These are phyloP conservation scores for Peronosclerospora sorghi DNA, from an alignment of 352 stramenopile species.

Conservation along the genomic window DNA sequence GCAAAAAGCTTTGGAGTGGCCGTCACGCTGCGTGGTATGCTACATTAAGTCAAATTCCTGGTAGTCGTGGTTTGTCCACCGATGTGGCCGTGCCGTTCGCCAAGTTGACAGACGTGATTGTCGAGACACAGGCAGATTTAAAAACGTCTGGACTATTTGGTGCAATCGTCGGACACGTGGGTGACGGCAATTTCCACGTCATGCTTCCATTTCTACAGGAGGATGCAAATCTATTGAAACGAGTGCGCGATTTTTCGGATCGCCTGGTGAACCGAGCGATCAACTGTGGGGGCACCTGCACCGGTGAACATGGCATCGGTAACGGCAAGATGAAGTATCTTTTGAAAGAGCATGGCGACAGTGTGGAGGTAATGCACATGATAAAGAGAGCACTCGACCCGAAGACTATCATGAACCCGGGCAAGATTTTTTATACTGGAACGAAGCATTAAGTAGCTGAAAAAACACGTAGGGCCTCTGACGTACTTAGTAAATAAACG, in stretches of 20 bases:
- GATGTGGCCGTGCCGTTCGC: constrained; percentile 96
- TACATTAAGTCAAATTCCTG: constrained; percentile 70
- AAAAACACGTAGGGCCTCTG: too few species aligned
- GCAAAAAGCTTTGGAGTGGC: constrained; percentile 76
- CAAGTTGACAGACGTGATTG: constrained; percentile 88
- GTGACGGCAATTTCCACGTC: constrained; percentile 98
- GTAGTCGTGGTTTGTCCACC: constrained; percentile 82
- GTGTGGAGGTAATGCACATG: constrained; percentile 86
- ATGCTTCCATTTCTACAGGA: constrained; percentile 89
- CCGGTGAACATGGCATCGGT: constrained; percentile 95
- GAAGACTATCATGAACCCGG: constrained; percentile 94
- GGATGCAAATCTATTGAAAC: constrained; percentile 75
- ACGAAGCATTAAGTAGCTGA: constrained; percentile 17
- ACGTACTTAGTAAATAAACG: too few species aligned
- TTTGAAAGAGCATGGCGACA: constrained; percentile 83
- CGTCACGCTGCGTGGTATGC: constrained; percentile 82
- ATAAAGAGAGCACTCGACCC: constrained; percentile 94
- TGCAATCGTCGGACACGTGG: constrained; percentile 87
- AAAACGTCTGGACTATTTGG: constrained; percentile 82
- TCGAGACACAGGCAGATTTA: constrained; percentile 87
- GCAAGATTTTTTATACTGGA: constrained; percentile 88
- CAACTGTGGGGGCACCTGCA: constrained; percentile 91
- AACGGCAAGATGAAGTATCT: constrained; percentile 92
- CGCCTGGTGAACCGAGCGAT: constrained; percentile 78
- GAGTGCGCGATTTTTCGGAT: constrained; percentile 85